Evolutionary conservation across 2,329 filamentous ascomycete genomes (phyloP).

Genomic region (Pseudonectria buxi): DNA sequence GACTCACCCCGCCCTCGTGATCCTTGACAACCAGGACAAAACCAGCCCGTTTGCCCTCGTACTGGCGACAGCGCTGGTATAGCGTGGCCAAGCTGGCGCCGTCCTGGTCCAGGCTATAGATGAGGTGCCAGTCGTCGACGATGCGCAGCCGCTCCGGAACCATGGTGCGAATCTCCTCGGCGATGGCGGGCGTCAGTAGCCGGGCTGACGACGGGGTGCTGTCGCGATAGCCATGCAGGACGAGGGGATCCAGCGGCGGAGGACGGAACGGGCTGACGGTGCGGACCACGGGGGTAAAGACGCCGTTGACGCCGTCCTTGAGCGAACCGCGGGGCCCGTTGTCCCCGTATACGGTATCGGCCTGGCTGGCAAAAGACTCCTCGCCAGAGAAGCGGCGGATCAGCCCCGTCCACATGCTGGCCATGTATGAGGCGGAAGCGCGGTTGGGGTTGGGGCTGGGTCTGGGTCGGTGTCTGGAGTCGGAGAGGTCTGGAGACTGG

Average conservation of each 20-base stretch:
- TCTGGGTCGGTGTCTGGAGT: too few relatives aligned
- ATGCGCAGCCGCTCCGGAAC: constrained; percentile 82
- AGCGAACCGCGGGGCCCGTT: constrained; percentile 6
- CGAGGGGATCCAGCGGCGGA: constrained; percentile 77
- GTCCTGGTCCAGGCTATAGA: constrained; percentile 87
- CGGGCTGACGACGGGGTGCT: constrained; percentile 54
- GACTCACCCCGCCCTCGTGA: constrained; percentile 61
- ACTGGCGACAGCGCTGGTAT: constrained; percentile 69
- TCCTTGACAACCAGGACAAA: constrained; percentile 88
- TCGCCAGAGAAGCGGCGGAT: constrained; percentile 60
- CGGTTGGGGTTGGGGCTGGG: constrained; percentile 15
- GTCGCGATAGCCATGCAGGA: constrained; percentile 58
- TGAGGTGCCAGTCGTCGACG: constrained; percentile 75
- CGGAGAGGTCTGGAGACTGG: constrained; percentile 18
- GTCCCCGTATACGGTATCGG: constrained; percentile 18
- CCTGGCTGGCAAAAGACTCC: constrained; percentile 25
- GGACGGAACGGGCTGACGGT: constrained; percentile 75
- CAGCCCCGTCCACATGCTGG: constrained; percentile 51
- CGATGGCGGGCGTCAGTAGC: constrained; percentile 65
- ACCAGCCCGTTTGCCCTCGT: constrained; percentile 64
- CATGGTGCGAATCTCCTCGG: constrained; percentile 88
- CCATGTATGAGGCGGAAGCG: constrained; percentile 21
- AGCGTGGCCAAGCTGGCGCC: constrained; percentile 81
- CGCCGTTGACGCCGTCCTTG: constrained; percentile 46
- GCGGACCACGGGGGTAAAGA: constrained; percentile 47